These are phyloP conservation scores for Mycena latifolia DNA, from an alignment of 768 basidiomycete species.

Conservation along the genomic window DNA sequence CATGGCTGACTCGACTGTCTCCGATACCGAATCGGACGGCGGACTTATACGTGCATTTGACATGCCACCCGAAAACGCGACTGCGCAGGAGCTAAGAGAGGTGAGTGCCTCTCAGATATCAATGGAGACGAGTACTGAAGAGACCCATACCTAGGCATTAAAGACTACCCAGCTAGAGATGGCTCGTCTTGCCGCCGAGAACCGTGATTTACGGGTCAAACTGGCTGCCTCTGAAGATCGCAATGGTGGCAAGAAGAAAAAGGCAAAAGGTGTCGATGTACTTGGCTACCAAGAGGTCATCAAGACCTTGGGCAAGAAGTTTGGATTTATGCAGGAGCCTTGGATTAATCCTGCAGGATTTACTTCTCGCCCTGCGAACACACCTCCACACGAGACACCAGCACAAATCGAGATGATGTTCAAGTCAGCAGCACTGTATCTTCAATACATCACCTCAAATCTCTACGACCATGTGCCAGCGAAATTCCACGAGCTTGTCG, in stretches of 20 bases:
- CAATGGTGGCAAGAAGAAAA: not conserved
- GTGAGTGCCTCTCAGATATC: too few relatives aligned
- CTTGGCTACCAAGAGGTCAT: not conserved
- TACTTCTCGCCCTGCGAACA: not conserved
- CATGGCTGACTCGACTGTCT: not conserved
- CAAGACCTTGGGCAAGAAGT: not conserved
- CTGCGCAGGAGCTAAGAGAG: not conserved
- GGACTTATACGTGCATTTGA: not conserved
- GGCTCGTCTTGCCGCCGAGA: not conserved
- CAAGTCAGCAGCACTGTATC: not conserved
- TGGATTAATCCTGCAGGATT: not conserved
- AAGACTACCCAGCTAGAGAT: not conserved
- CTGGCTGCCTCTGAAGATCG: not conserved
- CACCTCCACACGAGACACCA: not conserved
- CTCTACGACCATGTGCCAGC: not conserved
- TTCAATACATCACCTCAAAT: not conserved
- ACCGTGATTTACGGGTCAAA: not conserved
- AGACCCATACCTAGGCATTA: too few relatives aligned
- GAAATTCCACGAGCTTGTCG: constrained; percentile 1
- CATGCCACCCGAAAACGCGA: not conserved
- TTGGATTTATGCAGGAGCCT: not conserved
- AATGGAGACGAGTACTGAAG: too few relatives aligned
- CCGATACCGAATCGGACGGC: not conserved
- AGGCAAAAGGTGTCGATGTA: not conserved
- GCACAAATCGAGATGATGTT: not conserved